Base-by-base conservation (phyloP, 805 yeast species). In the Alloascoidea hylecoeti region DNA sequence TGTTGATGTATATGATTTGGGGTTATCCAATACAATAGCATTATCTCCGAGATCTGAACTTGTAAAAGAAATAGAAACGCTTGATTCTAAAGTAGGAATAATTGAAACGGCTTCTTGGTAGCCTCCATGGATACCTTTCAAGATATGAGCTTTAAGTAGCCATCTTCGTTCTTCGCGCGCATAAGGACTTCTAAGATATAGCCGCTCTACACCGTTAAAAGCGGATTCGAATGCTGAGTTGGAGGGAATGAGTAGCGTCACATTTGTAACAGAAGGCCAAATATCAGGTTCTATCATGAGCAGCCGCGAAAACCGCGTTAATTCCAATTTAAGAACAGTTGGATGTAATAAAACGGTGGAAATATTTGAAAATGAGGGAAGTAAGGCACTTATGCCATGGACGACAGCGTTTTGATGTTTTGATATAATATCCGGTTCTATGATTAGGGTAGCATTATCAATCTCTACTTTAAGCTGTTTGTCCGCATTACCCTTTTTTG, bases 341-440 rank as follows among this genome's bases (percentile, higher is more conserved):
- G 41, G 19, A 2, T 34, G 35, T 18, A 44, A 34, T 5, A 43
- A 5, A 5, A 33, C 17, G 9, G 30, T 9, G 9, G 30, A 9
- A 15, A 61, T 43, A 17, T 50, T 41, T 36, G 57, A 57, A 48
- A 56, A 57, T 19, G 47, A 28, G 12, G 63, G 59, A 1, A 79
- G 44, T 6, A 68, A 46, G 14, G 57, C 47, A 40, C 71, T 72
- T 2, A 80, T 61, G 1, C 81, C 85, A 41, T 80, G 84, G 9
- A 84, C 71, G 18, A 69, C 70, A 0, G 88, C 72, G 46, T 73
- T 64, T 47, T 77, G 82, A 35, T 73, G 70, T 38, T 65, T 64
- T 1, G 92, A 84, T 38, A 53, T 56, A 17, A 73, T 51, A 49
- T 80, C 78, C 1, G 64, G 55, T 16, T 74, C 79, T 1, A 78